phyloP scores from a whole-genome alignment of 768 basidiomycete genomes.

The Mycena floridula region DNA sequence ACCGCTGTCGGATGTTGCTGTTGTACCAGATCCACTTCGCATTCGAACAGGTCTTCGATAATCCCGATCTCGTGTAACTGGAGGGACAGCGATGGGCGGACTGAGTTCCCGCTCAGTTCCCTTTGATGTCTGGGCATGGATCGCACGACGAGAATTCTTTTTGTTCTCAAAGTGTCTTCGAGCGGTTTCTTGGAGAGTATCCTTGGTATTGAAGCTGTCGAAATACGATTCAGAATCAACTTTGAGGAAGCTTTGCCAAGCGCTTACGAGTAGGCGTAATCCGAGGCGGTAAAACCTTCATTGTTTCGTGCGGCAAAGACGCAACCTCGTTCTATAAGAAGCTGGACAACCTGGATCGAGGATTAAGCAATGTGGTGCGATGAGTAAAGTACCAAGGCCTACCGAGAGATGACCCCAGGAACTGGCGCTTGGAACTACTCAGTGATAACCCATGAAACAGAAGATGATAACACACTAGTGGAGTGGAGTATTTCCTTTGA shows the following conservation, averaged over 20 bases:
- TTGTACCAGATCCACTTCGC: slow-evolving; percentile 78
- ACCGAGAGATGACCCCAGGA: slow-evolving; percentile 83
- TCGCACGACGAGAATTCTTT: slow-evolving; percentile 64
- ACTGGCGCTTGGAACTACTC: slow-evolving; percentile 54
- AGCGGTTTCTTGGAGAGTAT: slow-evolving; percentile 77
- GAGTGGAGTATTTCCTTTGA: slow-evolving; percentile 86
- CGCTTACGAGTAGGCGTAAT: slow-evolving; percentile 87
- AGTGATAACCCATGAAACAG: slow-evolving; percentile 2
- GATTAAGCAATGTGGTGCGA: slow-evolving; percentile 2
- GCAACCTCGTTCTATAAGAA: slow-evolving; percentile 86
- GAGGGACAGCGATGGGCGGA: slow-evolving; percentile 34
- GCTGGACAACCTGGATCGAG: slow-evolving; percentile 72
- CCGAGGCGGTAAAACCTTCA: slow-evolving; percentile 85
- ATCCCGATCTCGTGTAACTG: slow-evolving; percentile 41
- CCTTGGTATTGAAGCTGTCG: slow-evolving; percentile 64
- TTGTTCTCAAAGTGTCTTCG: slow-evolving; percentile 74
- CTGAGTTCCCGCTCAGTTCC: slow-evolving; percentile 55
- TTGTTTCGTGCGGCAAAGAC: slow-evolving; percentile 81
- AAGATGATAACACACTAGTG: slow-evolving; percentile 66
- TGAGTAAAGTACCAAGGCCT: slow-evolving; percentile 4
- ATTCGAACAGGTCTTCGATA: slow-evolving; percentile 40
- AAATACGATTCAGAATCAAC: not conserved
- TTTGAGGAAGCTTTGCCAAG: not conserved
- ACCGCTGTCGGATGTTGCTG: slow-evolving; percentile 68
- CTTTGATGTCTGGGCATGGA: slow-evolving; percentile 66